phyloP scores from a whole-genome alignment of 2,329 filamentous ascomycete species.

The Zymoseptoria ardabiliae region DNA sequence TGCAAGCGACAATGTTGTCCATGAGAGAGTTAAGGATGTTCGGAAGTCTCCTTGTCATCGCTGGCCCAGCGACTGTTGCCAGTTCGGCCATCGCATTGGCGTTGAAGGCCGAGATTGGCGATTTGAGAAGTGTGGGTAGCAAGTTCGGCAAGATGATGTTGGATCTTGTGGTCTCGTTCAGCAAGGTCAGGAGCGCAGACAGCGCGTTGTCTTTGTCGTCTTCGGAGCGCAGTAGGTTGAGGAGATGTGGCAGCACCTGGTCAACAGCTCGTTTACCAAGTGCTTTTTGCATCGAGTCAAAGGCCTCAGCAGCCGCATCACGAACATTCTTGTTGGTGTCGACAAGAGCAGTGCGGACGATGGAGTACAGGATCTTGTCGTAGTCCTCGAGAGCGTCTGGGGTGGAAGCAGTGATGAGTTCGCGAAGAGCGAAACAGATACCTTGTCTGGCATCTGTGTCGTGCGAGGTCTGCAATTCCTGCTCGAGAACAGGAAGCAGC shows the following conservation, averaged over 20 bases:
- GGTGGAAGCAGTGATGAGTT: constrained; percentile 83
- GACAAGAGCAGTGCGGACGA: constrained; percentile 85
- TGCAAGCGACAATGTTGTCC: constrained; percentile 77
- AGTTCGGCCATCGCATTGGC: constrained; percentile 88
- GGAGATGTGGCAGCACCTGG: constrained; percentile 85
- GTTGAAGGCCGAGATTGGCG: constrained; percentile 90
- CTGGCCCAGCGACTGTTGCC: constrained; percentile 79
- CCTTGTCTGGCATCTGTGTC: constrained; percentile 93
- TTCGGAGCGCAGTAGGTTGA: constrained; percentile 80
- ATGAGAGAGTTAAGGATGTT: constrained; percentile 88
- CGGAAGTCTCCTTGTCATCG: constrained; percentile 85
- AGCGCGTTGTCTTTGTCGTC: constrained; percentile 86
- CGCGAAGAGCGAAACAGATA: constrained; percentile 91
- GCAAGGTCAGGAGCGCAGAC: constrained; percentile 81
- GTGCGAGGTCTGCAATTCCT: constrained; percentile 77
- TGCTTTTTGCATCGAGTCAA: constrained; percentile 88
- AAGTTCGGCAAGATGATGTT: constrained; percentile 96
- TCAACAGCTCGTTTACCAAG: constrained; percentile 92
- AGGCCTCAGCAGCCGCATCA: constrained; percentile 93
- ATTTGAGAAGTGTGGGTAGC: constrained; percentile 82
- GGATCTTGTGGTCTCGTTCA: constrained; percentile 86
- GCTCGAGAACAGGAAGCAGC: constrained; percentile 83
- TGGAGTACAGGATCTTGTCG: constrained; percentile 88
- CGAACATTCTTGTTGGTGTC: constrained; percentile 84
- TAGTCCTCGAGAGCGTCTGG: constrained; percentile 86